These are phyloP conservation scores for Amoebophrya sp. DNA, from an alignment of 169 alveolate genomes.

Conservation along the genomic window DNA sequence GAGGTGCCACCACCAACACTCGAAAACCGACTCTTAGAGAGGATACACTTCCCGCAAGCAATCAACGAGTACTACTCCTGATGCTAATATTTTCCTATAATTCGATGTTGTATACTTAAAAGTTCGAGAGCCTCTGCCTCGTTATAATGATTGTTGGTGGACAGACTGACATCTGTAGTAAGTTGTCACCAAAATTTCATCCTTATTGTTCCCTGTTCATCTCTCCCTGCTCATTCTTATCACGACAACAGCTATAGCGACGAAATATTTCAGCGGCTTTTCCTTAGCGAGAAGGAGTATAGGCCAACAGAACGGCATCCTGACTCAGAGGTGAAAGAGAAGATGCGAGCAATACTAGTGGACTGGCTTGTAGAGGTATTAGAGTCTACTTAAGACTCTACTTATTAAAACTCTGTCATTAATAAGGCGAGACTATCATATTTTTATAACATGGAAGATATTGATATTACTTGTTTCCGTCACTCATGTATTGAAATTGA, in stretches of 20 bases:
- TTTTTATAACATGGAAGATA: too few relatives aligned
- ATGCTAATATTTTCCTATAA: background rate
- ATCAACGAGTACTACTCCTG: background rate
- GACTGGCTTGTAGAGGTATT: constrained; percentile 13
- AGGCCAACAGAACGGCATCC: background rate
- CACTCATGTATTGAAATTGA: too few relatives aligned
- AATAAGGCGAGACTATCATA: too few relatives aligned
- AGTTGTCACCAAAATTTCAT: too few relatives aligned
- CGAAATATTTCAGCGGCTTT: background rate
- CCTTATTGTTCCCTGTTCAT: too few relatives aligned
- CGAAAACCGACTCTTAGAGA: background rate
- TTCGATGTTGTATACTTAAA: background rate
- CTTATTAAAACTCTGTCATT: too few relatives aligned
- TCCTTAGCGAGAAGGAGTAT: background rate
- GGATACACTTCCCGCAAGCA: background rate
- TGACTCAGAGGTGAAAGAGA: background rate
- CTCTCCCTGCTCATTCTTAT: too few relatives aligned
- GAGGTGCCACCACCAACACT: background rate
- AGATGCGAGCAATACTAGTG: background rate
- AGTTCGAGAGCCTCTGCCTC: background rate
- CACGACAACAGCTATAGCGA: background rate
- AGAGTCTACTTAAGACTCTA: too few relatives aligned
- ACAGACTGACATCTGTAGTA: background rate
- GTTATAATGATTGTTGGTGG: background rate
- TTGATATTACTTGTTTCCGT: too few relatives aligned